These are phyloP conservation scores for Rhizopogon vesiculosus DNA, from an alignment of 768 basidiomycete genomes.

Conservation along the genomic window DNA sequence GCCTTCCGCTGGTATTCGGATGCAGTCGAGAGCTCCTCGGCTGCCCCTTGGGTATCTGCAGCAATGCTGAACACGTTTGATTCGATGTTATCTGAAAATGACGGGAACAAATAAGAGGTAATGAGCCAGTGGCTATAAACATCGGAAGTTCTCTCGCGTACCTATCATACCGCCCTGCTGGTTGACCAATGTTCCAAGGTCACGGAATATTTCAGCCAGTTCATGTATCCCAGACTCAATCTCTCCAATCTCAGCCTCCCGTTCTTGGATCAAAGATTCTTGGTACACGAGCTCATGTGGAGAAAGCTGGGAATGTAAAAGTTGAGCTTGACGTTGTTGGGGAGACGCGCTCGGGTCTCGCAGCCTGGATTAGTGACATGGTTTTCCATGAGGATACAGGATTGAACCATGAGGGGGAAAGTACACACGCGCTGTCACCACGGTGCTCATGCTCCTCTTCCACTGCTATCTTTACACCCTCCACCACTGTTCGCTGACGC, in stretches of 20 bases:
- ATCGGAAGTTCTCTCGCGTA: conserved; percentile 31
- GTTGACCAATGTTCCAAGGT: conserved; percentile 89
- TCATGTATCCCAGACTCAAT: conserved; percentile 98
- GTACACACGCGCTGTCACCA: background rate
- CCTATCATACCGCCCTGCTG: conserved; percentile 96
- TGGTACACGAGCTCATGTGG: conserved; percentile 94
- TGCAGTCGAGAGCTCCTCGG: conserved; percentile 83
- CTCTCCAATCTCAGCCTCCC: conserved; percentile 91
- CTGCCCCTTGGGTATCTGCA: conserved; percentile 75
- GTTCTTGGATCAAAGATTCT: conserved; percentile 77
- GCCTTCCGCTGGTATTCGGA: conserved; percentile 94
- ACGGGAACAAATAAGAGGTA: background rate
- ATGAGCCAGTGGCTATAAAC: background rate
- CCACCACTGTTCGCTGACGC: conserved; percentile 83
- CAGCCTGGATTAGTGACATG: conserved; percentile 1
- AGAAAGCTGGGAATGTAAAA: conserved; percentile 72
- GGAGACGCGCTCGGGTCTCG: conserved; percentile 38
- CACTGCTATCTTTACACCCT: conserved; percentile 78
- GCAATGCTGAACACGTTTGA: conserved; percentile 87
- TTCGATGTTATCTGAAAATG: conserved; percentile 82
- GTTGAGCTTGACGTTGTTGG: conserved; percentile 64
- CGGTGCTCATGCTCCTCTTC: conserved; percentile 58
- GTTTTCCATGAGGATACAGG: background rate
- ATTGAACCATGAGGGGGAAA: background rate
- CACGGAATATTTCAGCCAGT: conserved; percentile 92